These are phyloP conservation scores for Zygosaccharomyces pseudorouxii DNA, from an alignment of 805 yeast genomes.

Conservation along the genomic window DNA sequence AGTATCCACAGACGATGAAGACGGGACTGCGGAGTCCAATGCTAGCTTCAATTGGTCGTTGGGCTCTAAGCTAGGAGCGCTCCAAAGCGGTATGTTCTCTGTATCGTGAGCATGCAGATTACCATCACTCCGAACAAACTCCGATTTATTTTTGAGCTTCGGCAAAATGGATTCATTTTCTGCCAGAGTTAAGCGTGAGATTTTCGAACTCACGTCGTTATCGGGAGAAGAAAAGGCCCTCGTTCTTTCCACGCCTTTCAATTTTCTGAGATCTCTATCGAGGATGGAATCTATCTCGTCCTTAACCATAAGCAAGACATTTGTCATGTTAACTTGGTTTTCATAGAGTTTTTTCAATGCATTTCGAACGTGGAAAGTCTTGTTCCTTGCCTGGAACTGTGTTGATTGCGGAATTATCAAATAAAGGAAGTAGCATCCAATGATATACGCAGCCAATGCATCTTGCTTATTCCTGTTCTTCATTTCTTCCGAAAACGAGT, in stretches of 20 bases:
- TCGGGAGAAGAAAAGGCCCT: constrained; percentile 35
- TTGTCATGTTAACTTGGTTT: constrained; percentile 38
- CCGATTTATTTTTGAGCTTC: neutral
- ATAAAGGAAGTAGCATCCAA: constrained; percentile 38
- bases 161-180: constrained; percentile 2
- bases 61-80: constrained; percentile 38
- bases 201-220: constrained; percentile 1
- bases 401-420: constrained; percentile 39
- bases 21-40: constrained; percentile 9
- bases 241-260: constrained; percentile 18
- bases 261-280: constrained; percentile 19
- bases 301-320: constrained; percentile 37
- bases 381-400: constrained; percentile 40
- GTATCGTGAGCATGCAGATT: constrained; percentile 18
- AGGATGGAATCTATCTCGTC: constrained; percentile 32
- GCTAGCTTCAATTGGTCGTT: constrained; percentile 38
- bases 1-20: constrained; percentile 6
- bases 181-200: constrained; percentile 7
- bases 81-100: constrained; percentile 35
- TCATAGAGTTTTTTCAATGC: constrained; percentile 36
- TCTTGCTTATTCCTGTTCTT: constrained; percentile 20
- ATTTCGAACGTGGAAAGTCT: constrained; percentile 37
- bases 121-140: constrained; percentile 8
- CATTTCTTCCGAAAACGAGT: constrained; percentile 28
- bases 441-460: constrained; percentile 34